phyloP scores from a whole-genome alignment of 371 early-diverging fungal species.

The Haplosporangium sp. region DNA sequence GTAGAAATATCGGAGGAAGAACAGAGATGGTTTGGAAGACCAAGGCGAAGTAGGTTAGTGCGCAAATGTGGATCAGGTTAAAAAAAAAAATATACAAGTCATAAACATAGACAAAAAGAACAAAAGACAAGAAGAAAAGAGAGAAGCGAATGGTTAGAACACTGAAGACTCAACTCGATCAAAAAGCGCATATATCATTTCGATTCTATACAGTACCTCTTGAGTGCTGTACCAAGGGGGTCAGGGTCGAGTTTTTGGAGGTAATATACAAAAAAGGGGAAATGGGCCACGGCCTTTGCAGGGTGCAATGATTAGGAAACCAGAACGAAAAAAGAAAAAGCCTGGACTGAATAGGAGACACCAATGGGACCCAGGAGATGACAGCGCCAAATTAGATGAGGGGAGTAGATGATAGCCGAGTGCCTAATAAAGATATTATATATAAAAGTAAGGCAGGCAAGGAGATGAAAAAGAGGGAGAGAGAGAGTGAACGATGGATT shows the following conservation, averaged over 20 bases:
- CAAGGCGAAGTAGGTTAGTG: no score
- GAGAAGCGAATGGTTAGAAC: slow-evolving; percentile 1
- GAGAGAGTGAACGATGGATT: slow-evolving; percentile 3
- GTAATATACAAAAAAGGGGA: not conserved
- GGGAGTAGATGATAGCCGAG: not conserved
- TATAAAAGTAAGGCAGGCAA: slow-evolving; percentile 1
- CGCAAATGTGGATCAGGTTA: not conserved
- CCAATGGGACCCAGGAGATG: not conserved
- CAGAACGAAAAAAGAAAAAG: not conserved
- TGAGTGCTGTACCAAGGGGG: not conserved
- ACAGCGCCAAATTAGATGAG: not conserved
- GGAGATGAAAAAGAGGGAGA: slow-evolving; percentile 10
- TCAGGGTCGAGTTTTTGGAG: not conserved
- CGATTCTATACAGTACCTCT: slow-evolving; percentile 1
- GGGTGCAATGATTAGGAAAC: not conserved
- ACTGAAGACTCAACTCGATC: slow-evolving; percentile 1
- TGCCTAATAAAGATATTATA: no score
- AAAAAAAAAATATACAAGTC: not conserved
- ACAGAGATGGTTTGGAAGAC: no score
- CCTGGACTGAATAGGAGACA: slow-evolving; percentile 1
- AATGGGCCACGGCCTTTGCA: no score
- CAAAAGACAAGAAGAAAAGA: not conserved
- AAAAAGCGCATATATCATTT: not conserved
- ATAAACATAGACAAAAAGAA: not conserved
- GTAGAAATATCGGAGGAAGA: no score